phyloP scores from a whole-genome alignment of 164 flowering plant genomes.

The Houttuynia cordata region DNA sequence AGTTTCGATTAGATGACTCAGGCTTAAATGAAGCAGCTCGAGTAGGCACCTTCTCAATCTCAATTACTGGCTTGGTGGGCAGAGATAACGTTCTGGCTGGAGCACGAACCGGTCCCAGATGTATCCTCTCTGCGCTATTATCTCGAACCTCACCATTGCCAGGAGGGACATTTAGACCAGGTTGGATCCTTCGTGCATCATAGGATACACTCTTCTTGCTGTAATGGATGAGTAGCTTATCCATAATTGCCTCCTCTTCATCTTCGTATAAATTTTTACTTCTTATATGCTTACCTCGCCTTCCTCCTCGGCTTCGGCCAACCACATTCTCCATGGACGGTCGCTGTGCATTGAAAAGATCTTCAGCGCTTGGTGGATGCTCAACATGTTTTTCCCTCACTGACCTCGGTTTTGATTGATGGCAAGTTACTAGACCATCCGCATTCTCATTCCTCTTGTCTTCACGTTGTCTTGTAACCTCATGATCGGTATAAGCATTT shows the following conservation, averaged over 20 bases:
- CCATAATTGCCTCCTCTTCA: slow-evolving; percentile 70
- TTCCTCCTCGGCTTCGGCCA: slow-evolving; percentile 31
- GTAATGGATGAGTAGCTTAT: slow-evolving; percentile 56
- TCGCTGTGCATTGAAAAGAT: too few species aligned
- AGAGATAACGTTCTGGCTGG: slow-evolving; percentile 54
- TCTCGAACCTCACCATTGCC: slow-evolving; percentile 11
- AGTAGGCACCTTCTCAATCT: slow-evolving; percentile 27
- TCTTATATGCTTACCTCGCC: slow-evolving; percentile 16
- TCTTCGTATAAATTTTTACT: slow-evolving; percentile 17
- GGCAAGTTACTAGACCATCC: not conserved
- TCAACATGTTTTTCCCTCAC: slow-evolving; percentile 27
- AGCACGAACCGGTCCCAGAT: slow-evolving; percentile 15
- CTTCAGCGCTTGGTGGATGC: not conserved
- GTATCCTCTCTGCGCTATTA: slow-evolving; percentile 12
- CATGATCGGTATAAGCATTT: not conserved
- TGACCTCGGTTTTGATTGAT: slow-evolving; percentile 30
- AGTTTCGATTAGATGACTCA: slow-evolving; percentile 15
- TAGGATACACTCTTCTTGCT: slow-evolving; percentile 46
- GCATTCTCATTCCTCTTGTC: not conserved
- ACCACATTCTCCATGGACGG: slow-evolving; percentile 19
- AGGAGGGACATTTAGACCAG: slow-evolving; percentile 17
- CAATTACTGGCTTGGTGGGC: slow-evolving; percentile 39
- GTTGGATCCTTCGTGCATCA: slow-evolving; percentile 23
- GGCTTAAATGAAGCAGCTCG: slow-evolving; percentile 64
- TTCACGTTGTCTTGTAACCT: not conserved